A percentile compares a stretch with the other conserved stretches of the same genome.
These are phyloP conservation scores for Podila clonocystis DNA, from an alignment of 192 early-diverging fungal genomes.

Conservation along the genomic window DNA sequence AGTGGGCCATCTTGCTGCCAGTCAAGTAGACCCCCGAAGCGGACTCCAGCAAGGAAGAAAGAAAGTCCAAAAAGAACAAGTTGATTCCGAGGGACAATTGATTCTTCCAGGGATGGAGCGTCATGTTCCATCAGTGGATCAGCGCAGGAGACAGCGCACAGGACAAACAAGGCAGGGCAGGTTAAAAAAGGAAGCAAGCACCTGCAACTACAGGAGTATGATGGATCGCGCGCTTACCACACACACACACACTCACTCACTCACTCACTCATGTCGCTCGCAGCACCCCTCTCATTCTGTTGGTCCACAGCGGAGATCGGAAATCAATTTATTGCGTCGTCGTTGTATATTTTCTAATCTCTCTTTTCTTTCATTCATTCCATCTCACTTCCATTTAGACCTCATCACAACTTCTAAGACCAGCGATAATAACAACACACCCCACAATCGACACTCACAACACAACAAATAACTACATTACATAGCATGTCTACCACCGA, in stretches of 20 bases:
- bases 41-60: neutral
- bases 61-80: neutral
- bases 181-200: no score
- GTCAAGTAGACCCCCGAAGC: no score
- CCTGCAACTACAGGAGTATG: no score
- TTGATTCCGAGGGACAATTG: neutral
- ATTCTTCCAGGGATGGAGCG: neutral
- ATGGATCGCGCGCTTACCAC: no score
- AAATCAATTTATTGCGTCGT: neutral
- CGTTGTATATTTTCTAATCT: constrained; percentile 3
- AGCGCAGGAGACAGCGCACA: no score
- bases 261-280: no score
- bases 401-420: neutral
- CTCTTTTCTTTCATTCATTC: neutral
- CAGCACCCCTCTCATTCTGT: neutral
- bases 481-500: constrained; percentile 14
- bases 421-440: constrained; percentile 11
- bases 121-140: neutral
- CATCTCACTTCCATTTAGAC: neutral
- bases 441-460: constrained; percentile 10
- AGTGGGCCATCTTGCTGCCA: no score
- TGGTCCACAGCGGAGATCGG: constrained; percentile 3
- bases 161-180: no score
- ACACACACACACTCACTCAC: no score
- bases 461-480: neutral